Base-by-base conservation (phyloP, 305 asterid species). In the Fraxinus floribunda region DNA sequence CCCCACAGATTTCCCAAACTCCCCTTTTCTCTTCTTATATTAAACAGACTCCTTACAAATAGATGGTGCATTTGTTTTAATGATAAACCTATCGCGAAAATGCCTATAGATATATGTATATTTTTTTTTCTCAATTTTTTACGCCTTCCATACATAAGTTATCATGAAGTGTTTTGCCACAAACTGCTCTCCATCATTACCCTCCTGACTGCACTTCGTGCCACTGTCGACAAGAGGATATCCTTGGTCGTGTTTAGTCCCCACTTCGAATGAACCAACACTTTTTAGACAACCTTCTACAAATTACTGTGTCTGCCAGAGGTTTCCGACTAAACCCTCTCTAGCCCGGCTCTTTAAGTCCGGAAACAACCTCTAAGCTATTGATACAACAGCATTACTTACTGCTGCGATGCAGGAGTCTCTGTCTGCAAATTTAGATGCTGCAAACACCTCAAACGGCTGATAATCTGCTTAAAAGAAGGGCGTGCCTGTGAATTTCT, bases 201-300 rank as follows among this genome's bases (percentile, higher is more conserved):
- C 80, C 77, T 83, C 87, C 76, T 73, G 52, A 77, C 89, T 71
- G 84, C 84, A 82, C 89, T 87, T 83, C 46, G 88, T 81, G 87
- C 90, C 80, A 80, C 79, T 77, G 57, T 84, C 70, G 80, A 83
- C 60, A 81, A 82, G 90, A 85, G 89, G 89, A 83, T 83, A 76
- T 52, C 29, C 88, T 84, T 80, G 89, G 90, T 91, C 78, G 96
- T 77, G 87, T 88, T 84, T 86, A 80, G 89, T 86, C 86, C 95
- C 97, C 94, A 85, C 90, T 91, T 94, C 88, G 94, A 93, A 90
- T 87, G 95, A 88, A 93, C 93, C 92, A 85, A 89, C 98, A 86
- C 94, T 90, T 84, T 84, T 87, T 86, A 91, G 87, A 78, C 77
- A 78, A 85, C 77, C 36, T 81, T 64, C 66, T 46, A 44, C 9